These are phyloP conservation scores for Canariomyces notabilis DNA, from an alignment of 2,329 filamentous ascomycete genomes.

Conservation along the genomic window DNA sequence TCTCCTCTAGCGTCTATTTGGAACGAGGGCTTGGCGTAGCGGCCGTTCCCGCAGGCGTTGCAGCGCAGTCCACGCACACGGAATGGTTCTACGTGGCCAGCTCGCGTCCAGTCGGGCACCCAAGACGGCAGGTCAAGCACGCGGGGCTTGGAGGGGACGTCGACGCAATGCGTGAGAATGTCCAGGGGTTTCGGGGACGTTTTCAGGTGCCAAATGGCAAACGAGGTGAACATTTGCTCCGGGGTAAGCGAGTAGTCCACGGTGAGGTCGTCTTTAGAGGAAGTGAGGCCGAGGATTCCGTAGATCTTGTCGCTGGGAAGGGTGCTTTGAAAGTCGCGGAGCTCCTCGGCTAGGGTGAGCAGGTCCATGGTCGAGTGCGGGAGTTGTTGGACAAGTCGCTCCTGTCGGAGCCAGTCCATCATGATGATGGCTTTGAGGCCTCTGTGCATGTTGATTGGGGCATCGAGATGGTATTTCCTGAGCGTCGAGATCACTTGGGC, in stretches of 20 bases:
- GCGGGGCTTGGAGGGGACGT: background rate
- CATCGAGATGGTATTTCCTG: background rate
- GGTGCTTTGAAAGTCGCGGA: constrained; percentile 4
- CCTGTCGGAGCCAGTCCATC: background rate
- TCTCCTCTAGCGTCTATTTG: background rate
- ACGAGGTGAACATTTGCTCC: background rate
- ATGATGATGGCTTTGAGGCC: constrained; percentile 1
- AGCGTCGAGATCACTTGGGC: background rate
- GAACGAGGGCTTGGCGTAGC: background rate
- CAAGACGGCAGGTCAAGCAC: background rate
- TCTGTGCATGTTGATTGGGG: background rate
- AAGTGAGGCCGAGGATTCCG: background rate
- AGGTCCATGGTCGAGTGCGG: background rate
- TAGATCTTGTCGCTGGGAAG: constrained; percentile 5
- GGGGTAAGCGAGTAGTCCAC: constrained; percentile 2
- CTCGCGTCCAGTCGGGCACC: constrained; percentile 1
- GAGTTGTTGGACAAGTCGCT: background rate
- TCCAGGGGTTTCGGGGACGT: background rate
- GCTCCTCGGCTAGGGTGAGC: background rate
- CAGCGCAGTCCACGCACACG: background rate
- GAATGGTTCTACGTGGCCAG: background rate
- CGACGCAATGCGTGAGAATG: constrained; percentile 3
- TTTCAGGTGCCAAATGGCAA: background rate
- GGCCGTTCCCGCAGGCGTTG: background rate
- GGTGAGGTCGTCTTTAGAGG: background rate